Evolutionary conservation across 176 grass and related monocot species (phyloP).

Genomic region (Aegilops longissima): DNA sequence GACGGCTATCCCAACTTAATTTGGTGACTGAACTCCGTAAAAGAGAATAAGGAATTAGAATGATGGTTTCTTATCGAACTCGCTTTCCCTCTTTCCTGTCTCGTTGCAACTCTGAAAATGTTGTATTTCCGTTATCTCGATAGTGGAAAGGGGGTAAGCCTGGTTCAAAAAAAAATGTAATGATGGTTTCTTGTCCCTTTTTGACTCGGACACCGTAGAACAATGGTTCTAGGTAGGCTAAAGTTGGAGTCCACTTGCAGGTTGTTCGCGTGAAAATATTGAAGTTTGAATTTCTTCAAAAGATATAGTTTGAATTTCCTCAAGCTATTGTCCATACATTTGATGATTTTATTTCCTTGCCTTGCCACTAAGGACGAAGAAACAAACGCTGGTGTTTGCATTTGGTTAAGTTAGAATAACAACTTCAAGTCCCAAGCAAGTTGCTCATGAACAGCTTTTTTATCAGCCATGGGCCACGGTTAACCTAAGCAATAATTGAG

Average conservation of each 20-base stretch:
- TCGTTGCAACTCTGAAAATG: no score
- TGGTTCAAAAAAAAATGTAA: no score
- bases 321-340: neutral
- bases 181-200: no score
- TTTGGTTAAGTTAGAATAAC: neutral
- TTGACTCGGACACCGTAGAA: no score
- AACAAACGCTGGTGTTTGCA: no score
- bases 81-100: no score
- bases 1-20: neutral
- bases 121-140: no score
- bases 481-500: constrained; percentile 16
- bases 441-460: constrained; percentile 8
- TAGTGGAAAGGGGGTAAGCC: no score
- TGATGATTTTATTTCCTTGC: no score
- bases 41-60: neutral
- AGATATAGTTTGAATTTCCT: neutral
- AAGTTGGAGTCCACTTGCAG: neutral
- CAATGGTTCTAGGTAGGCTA: neutral
- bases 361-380: no score
- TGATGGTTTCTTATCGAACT: no score
- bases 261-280: neutral
- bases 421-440: constrained; percentile 26
- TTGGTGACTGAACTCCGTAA: neutral
- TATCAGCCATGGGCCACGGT: neutral
- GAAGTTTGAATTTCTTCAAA: neutral